Base-by-base conservation (phyloP, 805 yeast genomes). In the Suhomyces faveliae region DNA sequence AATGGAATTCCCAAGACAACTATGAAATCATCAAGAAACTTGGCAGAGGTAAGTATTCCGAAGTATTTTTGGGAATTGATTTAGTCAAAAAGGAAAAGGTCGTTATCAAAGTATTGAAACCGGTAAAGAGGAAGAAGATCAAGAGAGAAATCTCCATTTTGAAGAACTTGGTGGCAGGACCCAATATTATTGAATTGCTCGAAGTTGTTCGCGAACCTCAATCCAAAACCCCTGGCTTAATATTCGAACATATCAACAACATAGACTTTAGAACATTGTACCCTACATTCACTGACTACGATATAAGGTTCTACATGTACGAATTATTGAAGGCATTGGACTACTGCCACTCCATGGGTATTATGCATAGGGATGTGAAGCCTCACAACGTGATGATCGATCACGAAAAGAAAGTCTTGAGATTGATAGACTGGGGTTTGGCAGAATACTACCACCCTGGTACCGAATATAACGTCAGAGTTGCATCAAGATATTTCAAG, bases 381-480 rank as follows among this genome's bases (percentile, higher is more conserved):
- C 96, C 96, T 9, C 96, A 89, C 66, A 89, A 89, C 61, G 89
- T 89, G 39, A 89, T 89, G 96, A 89, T 89, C 56, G 96, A 90
- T 67, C 96, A 89, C 51, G 70, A 74, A 21, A 65, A 62, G 40
- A 78, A 77, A 55, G 70, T 73, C 35, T 70, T 90, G 60, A 78
- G 92, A 57, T 78, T 90, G 47, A 90, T 90, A 54, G 97, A 90
- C 70, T 90, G 97, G 97, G 97, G 97, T 12, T 71, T 90, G 51
- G 96, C 96, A 6, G 97, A 90, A 64, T 90, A 87, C 62, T 90
- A 90, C 67, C 96, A 90, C 62, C 85, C 87, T 2, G 94, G 92
- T 4, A 87, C 86, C 43, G 95, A 89, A 56, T 90, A 88, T 69
- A 90, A 90, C 60, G 96, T 89, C 19, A 78, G 97, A 51, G 97